Evolutionary conservation across 73 alveolate species (phyloP).

Genomic region (Halteria grandinella): DNA sequence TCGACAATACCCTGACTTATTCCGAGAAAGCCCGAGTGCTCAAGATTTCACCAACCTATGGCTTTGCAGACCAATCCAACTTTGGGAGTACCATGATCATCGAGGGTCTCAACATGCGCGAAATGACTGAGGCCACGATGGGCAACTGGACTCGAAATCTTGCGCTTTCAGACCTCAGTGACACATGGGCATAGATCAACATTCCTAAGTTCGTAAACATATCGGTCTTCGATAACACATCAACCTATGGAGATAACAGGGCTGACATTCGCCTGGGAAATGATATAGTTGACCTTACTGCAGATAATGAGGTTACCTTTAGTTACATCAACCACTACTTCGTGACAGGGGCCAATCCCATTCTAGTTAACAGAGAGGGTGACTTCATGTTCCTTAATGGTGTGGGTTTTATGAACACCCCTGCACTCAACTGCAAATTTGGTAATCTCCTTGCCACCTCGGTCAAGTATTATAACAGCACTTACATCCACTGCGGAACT

Average conservation of each 20-base stretch:
- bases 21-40: slow-evolving; percentile 12
- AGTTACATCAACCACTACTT: slow-evolving; percentile 8
- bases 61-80: slow-evolving; percentile 7
- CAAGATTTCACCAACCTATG: slow-evolving; percentile 41
- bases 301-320: slow-evolving; percentile 18
- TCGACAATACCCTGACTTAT: not conserved
- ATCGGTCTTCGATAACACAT: slow-evolving; percentile 23
- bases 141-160: slow-evolving; percentile 16
- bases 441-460: slow-evolving; percentile 11
- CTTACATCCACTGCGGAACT: slow-evolving; percentile 18
- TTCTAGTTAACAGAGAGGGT: slow-evolving; percentile 19
- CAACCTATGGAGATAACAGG: slow-evolving; percentile 41
- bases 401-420: slow-evolving; percentile 28
- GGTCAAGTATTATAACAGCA: slow-evolving; percentile 11
- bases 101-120: slow-evolving; percentile 4
- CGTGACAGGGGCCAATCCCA: slow-evolving; percentile 4
- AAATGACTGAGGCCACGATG: not conserved
- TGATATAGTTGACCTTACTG: slow-evolving; percentile 2
- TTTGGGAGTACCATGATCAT: not conserved
- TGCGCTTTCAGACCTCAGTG: not conserved
- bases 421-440: slow-evolving; percentile 46
- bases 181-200: not conserved
- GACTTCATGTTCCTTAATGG: slow-evolving; percentile 14
- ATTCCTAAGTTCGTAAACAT: slow-evolving; percentile 17
- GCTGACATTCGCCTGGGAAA: slow-evolving; percentile 44